Conservation (phyloP, 2,329 filamentous ascomycete species). For the Kalaharituber pfeilii region DNA sequence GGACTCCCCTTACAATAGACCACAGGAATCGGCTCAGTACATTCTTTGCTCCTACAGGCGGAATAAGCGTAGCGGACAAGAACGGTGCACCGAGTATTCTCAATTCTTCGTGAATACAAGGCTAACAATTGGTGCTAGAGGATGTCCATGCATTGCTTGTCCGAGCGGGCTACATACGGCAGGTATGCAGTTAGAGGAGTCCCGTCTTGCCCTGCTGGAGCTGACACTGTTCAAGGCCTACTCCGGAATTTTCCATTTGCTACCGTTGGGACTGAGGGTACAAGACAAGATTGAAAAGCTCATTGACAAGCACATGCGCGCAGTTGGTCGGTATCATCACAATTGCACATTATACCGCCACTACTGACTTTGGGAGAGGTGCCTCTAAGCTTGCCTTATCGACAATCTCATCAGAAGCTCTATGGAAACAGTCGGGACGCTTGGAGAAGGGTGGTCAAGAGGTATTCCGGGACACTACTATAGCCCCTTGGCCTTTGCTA, state of each 20-base stretch:
- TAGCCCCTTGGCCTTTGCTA: slow-evolving; percentile 13
- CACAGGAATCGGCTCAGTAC: slow-evolving; percentile 46
- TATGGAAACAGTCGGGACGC: slow-evolving; percentile 75
- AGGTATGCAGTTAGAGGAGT: slow-evolving; percentile 33
- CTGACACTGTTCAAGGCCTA: slow-evolving; percentile 41
- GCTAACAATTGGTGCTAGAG: neutral
- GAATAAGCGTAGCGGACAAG: slow-evolving; percentile 38
- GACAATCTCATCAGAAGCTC: slow-evolving; percentile 62
- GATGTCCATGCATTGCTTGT: slow-evolving; percentile 51
- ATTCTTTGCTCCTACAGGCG: slow-evolving; percentile 64
- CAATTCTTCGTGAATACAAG: neutral
- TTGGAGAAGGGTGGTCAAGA: slow-evolving; percentile 56
- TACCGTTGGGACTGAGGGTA: slow-evolving; percentile 71
- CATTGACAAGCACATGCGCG: slow-evolving; percentile 77
- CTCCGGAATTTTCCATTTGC: slow-evolving; percentile 77
- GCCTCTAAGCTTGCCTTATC: slow-evolving; percentile 72
- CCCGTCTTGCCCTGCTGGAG: neutral
- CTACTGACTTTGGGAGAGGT: slow-evolving; percentile 30
- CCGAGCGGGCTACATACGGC: slow-evolving; percentile 54
- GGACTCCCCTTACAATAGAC: slow-evolving; percentile 27
- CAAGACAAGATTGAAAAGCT: slow-evolving; percentile 73
- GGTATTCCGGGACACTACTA: slow-evolving; percentile 30
- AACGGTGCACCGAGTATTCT: slow-evolving; percentile 28
- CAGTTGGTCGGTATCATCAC: slow-evolving; percentile 38
- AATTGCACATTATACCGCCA: neutral